Percentiles rank a stretch among this genome's conserved stretches.
Evolutionary conservation across 177 flowering plant species (phyloP).

Genomic region (Vitis hybrid): DNA sequence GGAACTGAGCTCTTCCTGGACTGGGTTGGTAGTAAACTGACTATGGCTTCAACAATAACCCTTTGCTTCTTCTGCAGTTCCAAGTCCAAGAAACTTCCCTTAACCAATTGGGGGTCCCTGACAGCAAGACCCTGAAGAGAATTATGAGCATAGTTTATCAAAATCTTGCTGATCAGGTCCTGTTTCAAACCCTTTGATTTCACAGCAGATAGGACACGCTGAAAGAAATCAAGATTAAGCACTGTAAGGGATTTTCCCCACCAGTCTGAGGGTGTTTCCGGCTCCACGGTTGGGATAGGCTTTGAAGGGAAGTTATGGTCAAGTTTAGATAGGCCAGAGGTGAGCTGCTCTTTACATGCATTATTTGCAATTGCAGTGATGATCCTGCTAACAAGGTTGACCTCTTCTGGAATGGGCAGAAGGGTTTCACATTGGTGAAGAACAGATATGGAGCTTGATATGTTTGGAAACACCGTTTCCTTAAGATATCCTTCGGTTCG

Average conservation of each 20-base stretch:
- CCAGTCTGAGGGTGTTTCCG: conserved; percentile 80
- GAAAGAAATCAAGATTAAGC: conserved; percentile 84
- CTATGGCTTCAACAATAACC: conserved; percentile 72
- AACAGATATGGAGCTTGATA: conserved; percentile 70
- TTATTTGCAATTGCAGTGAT: conserved; percentile 74
- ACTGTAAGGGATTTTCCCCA: conserved; percentile 81
- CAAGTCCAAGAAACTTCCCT: conserved; percentile 48
- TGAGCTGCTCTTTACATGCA: conserved; percentile 67
- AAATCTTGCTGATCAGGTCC: conserved; percentile 71
- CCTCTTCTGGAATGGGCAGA: conserved; percentile 77
- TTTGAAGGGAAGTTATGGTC: conserved; percentile 64
- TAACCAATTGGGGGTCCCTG: conserved; percentile 54
- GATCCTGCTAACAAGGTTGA: conserved; percentile 59
- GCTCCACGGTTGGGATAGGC: conserved; percentile 33
- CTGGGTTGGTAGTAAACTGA: conserved; percentile 76
- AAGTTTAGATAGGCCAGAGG: conserved; percentile 78
- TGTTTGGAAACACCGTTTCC: conserved; percentile 69
- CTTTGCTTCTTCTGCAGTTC: conserved; percentile 82
- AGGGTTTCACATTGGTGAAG: conserved; percentile 79
- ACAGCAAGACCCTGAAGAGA: conserved; percentile 65
- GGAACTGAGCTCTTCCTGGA: conserved; percentile 87
- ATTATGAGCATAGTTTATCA: conserved; percentile 80
- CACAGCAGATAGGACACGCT: conserved; percentile 72
- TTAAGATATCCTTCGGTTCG: conserved; percentile 64
- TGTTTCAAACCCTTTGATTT: conserved; percentile 89